phyloP scores from a whole-genome alignment of 2,329 filamentous ascomycete species.

The Fusarium burgessii region DNA sequence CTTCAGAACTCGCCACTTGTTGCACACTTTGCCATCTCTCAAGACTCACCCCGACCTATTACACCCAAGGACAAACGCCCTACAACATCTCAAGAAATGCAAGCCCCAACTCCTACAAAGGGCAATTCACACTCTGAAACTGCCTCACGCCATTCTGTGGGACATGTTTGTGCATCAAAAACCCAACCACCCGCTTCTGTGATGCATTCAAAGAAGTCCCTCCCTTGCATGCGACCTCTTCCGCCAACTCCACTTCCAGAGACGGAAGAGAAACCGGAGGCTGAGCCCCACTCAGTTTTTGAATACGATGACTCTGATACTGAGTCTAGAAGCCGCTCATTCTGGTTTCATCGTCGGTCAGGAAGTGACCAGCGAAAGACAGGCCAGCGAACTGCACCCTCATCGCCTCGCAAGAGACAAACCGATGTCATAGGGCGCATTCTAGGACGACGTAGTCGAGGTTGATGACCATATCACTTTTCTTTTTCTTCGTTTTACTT shows the following conservation, averaged over 20 bases:
- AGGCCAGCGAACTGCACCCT: constrained; percentile 41
- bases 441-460: constrained; percentile 51
- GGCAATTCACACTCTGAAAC: constrained; percentile 34
- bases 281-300: constrained; percentile 59
- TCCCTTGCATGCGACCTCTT: constrained; percentile 42
- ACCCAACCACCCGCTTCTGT: constrained; percentile 29
- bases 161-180: constrained; percentile 36
- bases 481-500: not conserved
- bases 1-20: constrained; percentile 26
- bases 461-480: constrained; percentile 10
- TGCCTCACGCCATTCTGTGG: constrained; percentile 41
- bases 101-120: constrained; percentile 19
- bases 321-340: constrained; percentile 53
- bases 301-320: constrained; percentile 61
- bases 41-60: constrained; percentile 31
- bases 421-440: constrained; percentile 55
- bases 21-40: constrained; percentile 31
- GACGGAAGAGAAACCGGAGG: constrained; percentile 15
- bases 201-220: constrained; percentile 48
- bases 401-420: constrained; percentile 47
- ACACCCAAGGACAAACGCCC: constrained; percentile 32
- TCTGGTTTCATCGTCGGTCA: constrained; percentile 58
- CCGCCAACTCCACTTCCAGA: constrained; percentile 42
- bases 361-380: constrained; percentile 47
- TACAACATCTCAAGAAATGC: constrained; percentile 31